Conservation (phyloP, 176 grass and related monocot species). For the Oryza australiensis region DNA sequence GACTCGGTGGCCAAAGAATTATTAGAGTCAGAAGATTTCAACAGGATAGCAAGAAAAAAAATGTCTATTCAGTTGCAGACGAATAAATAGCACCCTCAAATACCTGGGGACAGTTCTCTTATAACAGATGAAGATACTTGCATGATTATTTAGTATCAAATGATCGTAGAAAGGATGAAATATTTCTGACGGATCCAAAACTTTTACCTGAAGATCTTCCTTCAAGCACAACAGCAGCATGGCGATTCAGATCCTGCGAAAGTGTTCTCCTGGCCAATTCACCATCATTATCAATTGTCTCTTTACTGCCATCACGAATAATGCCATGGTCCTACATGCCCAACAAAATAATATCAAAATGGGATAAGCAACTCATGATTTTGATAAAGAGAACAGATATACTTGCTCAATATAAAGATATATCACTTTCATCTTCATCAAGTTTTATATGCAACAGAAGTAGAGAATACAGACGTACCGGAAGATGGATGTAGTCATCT, state of each 20-base stretch:
- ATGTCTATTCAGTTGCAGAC: neutral
- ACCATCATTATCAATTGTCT: conserved; percentile 63
- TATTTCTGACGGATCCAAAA: neutral
- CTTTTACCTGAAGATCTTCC: conserved; percentile 76
- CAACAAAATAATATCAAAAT: conserved; percentile 20
- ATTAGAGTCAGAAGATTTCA: neutral
- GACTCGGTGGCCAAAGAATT: neutral
- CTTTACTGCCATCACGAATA: conserved; percentile 77
- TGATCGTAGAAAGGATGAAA: neutral
- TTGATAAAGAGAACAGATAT: conserved; percentile 12
- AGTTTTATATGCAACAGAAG: conserved; percentile 31
- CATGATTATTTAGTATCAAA: neutral
- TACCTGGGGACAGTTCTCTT: neutral
- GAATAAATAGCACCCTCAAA: neutral
- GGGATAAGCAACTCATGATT: conserved; percentile 19
- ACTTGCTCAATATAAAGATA: conserved; percentile 19
- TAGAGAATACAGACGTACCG: conserved; percentile 44
- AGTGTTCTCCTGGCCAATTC: conserved; percentile 73
- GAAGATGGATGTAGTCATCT: conserved; percentile 94
- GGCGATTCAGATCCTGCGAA: conserved; percentile 90
- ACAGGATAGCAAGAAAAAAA: neutral
- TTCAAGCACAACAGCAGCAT: conserved; percentile 98
- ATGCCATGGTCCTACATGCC: conserved; percentile 85
- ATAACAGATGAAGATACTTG: conserved; percentile 31
- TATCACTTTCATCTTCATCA: conserved; percentile 21